Evolutionary conservation across 2,329 filamentous ascomycete genomes (phyloP), one percentile per base, ranked within the genome.

Genomic region (Alternaria arbusti): DNA sequence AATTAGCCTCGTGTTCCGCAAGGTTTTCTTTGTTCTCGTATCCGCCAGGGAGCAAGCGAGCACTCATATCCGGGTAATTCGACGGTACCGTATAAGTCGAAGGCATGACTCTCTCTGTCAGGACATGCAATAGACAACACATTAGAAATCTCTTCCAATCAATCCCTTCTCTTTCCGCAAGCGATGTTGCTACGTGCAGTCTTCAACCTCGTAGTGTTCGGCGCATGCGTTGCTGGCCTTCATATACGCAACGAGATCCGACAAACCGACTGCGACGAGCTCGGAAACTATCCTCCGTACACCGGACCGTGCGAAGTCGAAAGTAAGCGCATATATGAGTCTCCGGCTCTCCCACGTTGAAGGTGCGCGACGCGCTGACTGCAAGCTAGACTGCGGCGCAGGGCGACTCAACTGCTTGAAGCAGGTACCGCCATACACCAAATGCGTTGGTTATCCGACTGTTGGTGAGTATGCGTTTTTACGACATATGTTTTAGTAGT

Each of bases 341-440:
- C 17, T 22, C 56, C 15, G n/a, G 52, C 12, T 9, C 45, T 13
- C 32, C 51, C 4, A 17, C 52, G 4, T 20, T 56, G 10, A 59
- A 36, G 23, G 12, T 46, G 15, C 30, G 26, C 23, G 58, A 46
- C 17, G 54, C 20, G 22, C 13, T 26, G 7, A 50, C n/a, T 7
- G 20, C 4, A 36, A 26, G 7, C 2, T 20, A 65, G 63, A 62
- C 30, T 65, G 63, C 40, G 60, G 57, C 23, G 52, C 60, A 2
- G 59, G 52, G 12, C 12, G 47, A 25, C 26, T 63, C 22, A 63
- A 60, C 8, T 63, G 60, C 40, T 50, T 57, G 44, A 63, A 57
- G 26, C 59, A 63, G 20, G 51, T 57, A 15, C 51, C 52, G 4
- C 22, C 40, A 26, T 43, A 45, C 28, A 44, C 52, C 12, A 45